Percentiles rank a stretch among this genome's conserved stretches.
phyloP scores from a whole-genome alignment of 228 moss, liverwort and hornwort genomes.

The Sphagnum magellanicum region DNA sequence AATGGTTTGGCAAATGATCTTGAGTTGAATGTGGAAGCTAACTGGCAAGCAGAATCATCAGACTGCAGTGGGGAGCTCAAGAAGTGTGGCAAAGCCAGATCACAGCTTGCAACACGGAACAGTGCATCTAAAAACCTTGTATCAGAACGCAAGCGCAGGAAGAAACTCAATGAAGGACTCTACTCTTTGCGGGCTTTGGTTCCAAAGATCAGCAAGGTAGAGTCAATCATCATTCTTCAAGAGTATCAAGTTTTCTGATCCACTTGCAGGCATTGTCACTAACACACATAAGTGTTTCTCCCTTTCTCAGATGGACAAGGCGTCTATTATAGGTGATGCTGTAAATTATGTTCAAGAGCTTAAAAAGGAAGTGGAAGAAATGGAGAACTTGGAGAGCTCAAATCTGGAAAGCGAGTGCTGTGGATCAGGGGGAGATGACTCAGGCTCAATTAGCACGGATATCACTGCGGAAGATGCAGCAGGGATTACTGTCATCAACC shows the following conservation, averaged over 20 bases:
- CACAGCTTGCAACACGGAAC: conserved; percentile 15
- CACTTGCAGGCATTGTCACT: too few species aligned
- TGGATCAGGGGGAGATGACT: conserved; percentile 57
- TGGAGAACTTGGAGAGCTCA: conserved; percentile 62
- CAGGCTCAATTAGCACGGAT: conserved; percentile 44
- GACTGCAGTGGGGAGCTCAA: conserved; percentile 41
- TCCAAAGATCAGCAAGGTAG: conserved; percentile 81
- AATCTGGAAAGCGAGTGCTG: conserved; percentile 64
- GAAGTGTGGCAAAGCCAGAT: conserved; percentile 17
- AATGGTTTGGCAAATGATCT: conserved; percentile 1
- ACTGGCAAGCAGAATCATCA: conserved; percentile 11
- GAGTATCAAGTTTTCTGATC: too few species aligned
- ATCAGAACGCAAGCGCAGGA: conserved; percentile 85
- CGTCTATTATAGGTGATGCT: conserved; percentile 91
- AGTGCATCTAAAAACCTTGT: conserved; percentile 73
- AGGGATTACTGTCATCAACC: conserved; percentile 23
- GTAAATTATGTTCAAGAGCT: conserved; percentile 93
- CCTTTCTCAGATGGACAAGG: conserved; percentile 83
- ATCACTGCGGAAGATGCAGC: conserved; percentile 39
- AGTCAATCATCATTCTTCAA: too few species aligned
- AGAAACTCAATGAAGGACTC: conserved; percentile 89
- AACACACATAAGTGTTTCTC: neutral
- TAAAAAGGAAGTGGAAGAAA: conserved; percentile 84
- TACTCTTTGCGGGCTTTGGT: conserved; percentile 77
- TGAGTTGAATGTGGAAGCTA: neutral